Conservation (phyloP, 306 rosid genomes). For the Adenanthera pavonina region DNA sequence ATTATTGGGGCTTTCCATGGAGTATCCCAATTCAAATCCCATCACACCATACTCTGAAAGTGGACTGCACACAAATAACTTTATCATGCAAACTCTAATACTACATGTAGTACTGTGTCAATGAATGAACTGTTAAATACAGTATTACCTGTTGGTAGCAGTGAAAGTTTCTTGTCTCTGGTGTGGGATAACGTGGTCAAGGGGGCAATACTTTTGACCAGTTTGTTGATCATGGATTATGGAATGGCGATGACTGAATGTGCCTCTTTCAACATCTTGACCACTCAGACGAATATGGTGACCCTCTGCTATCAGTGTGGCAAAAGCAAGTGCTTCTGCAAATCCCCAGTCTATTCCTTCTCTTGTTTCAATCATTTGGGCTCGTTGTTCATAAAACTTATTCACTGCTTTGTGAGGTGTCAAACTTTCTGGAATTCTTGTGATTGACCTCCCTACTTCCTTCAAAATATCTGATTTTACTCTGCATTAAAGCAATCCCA, state of each 20-base stretch:
- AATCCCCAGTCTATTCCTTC: constrained; percentile 95
- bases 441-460: constrained; percentile 84
- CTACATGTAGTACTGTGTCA: too few species aligned
- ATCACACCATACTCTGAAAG: constrained; percentile 95
- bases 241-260: constrained; percentile 93
- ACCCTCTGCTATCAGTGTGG: constrained; percentile 86
- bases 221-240: constrained; percentile 88
- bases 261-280: constrained; percentile 97
- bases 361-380: constrained; percentile 88
- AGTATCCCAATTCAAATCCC: constrained; percentile 95
- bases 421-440: constrained; percentile 71
- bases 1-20: constrained; percentile 93
- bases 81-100: too few species aligned
- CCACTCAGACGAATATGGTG: constrained; percentile 93
- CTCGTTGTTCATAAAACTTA: constrained; percentile 81
- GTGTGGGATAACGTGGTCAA: constrained; percentile 75
- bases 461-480: constrained; percentile 88
- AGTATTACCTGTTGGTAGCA: constrained; percentile 86
- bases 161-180: constrained; percentile 86
- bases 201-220: constrained; percentile 81
- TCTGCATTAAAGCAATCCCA: constrained; percentile 40
- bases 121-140: too few species aligned
- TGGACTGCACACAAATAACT: constrained; percentile 55
- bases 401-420: constrained; percentile 89
- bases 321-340: constrained; percentile 94